Evolutionary conservation across 371 early-diverging fungal species (phyloP).

Genomic region (Mucor lusitanicus): DNA sequence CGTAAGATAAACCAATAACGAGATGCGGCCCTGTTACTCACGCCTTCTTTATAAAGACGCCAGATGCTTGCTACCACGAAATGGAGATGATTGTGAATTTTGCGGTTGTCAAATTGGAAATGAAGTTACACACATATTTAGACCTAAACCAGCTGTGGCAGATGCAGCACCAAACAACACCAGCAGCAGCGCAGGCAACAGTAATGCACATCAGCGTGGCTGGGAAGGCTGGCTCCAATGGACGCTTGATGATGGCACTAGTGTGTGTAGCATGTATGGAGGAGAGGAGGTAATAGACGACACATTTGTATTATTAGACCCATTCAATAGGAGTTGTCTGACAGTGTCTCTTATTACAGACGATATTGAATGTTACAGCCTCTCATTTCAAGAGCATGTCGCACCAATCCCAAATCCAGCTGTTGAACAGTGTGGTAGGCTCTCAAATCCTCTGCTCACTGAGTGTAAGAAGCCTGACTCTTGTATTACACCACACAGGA

Average conservation of each 20-base stretch:
- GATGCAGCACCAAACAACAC: neutral
- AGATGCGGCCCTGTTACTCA: neutral
- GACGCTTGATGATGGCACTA: slow-evolving; percentile 42
- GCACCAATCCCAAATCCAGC: slow-evolving; percentile 29
- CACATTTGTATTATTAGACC: neutral
- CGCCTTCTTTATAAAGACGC: slow-evolving; percentile 6
- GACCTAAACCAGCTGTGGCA: slow-evolving; percentile 16
- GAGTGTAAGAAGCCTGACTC: slow-evolving; percentile 32
- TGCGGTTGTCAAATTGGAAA: slow-evolving; percentile 29
- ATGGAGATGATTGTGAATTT: slow-evolving; percentile 26
- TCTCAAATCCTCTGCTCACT: slow-evolving; percentile 35
- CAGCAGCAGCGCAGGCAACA: neutral
- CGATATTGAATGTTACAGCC: slow-evolving; percentile 31
- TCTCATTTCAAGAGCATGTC: slow-evolving; percentile 35
- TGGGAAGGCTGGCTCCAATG: slow-evolving; percentile 44
- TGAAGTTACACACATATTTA: slow-evolving; percentile 29
- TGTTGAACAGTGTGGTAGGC: slow-evolving; percentile 41
- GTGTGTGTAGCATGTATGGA: slow-evolving; percentile 29
- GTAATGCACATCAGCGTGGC: neutral
- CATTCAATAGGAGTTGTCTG: neutral
- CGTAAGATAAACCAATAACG: slow-evolving; percentile 11
- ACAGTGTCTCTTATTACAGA: slow-evolving; percentile 13
- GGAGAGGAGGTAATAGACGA: slow-evolving; percentile 40
- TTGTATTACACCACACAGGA: neutral
- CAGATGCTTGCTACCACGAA: slow-evolving; percentile 11